Conservation (phyloP, 164 flowering plant species). For the Tinospora cordifolia region DNA sequence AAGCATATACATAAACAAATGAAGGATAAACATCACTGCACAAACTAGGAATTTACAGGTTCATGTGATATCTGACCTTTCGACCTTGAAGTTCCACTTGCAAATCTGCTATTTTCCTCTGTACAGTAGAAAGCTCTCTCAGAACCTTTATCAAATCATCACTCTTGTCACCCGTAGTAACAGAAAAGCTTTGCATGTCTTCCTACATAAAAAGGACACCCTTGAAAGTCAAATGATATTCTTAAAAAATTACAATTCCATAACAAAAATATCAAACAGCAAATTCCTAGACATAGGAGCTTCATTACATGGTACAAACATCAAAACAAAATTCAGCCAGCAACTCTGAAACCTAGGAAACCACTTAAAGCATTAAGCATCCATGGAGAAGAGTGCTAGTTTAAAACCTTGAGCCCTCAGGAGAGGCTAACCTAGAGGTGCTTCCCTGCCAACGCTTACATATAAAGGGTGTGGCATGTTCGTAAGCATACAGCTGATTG, state of each 20-base stretch:
- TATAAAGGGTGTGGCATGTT: too few species aligned
- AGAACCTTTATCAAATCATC: conserved; percentile 80
- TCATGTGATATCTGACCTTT: conserved; percentile 42
- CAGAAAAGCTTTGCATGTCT: conserved; percentile 48
- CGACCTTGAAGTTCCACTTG: conserved; percentile 98
- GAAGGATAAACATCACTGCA: neutral
- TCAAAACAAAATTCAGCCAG: too few species aligned
- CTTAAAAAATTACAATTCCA: neutral
- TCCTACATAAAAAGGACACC: conserved; percentile 35
- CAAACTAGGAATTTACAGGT: neutral
- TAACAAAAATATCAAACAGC: neutral
- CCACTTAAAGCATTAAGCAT: too few species aligned
- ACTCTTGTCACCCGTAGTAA: conserved; percentile 54
- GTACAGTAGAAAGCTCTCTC: conserved; percentile 76
- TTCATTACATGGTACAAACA: neutral
- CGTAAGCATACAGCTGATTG: too few species aligned
- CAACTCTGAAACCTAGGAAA: too few species aligned
- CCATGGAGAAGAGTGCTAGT: too few species aligned
- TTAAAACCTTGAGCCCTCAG: too few species aligned
- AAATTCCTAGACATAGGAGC: neutral
- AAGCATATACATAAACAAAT: neutral
- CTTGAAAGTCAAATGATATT: neutral
- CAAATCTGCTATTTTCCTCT: conserved; percentile 82
- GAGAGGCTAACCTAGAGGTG: too few species aligned
- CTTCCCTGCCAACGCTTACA: too few species aligned